phyloP scores from a whole-genome alignment of 2,329 filamentous ascomycete species.

The Pseudonectria foliicola region DNA sequence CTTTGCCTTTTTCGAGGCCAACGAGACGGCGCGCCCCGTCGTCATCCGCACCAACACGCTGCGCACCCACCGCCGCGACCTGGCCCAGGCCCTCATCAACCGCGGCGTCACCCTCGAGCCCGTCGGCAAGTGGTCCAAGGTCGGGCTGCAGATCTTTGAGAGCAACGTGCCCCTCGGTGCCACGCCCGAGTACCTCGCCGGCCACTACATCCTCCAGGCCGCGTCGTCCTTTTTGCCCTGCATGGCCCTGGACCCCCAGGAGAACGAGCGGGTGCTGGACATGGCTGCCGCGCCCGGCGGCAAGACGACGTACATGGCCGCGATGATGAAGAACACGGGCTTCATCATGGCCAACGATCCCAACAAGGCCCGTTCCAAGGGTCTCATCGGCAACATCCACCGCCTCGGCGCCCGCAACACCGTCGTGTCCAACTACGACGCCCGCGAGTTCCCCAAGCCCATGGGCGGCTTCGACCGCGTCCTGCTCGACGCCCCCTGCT shows the following conservation, averaged over 20 bases:
- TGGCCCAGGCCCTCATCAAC: conserved; percentile 91
- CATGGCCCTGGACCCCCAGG: conserved; percentile 92
- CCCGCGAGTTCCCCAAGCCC: conserved; percentile 85
- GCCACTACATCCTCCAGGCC: conserved; percentile 96
- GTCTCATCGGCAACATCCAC: conserved; percentile 96
- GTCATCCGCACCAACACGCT: conserved; percentile 97
- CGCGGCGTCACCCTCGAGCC: conserved; percentile 93
- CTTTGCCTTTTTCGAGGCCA: conserved; percentile 97
- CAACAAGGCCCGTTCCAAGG: conserved; percentile 87
- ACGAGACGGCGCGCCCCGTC: conserved; percentile 87
- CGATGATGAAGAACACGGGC: conserved; percentile 93
- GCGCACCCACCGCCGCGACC: conserved; percentile 65
- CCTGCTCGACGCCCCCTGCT: conserved; percentile 89
- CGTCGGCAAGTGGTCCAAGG: conserved; percentile 97
- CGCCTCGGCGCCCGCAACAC: conserved; percentile 89
- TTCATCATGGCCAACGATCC: conserved; percentile 95
- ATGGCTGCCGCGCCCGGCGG: conserved; percentile 93
- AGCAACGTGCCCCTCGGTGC: conserved; percentile 78
- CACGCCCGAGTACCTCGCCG: conserved; percentile 93
- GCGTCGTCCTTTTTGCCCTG: conserved; percentile 95
- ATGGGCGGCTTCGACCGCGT: conserved; percentile 96
- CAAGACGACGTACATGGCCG: conserved; percentile 94
- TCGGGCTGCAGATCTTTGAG: conserved; percentile 94
- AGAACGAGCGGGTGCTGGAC: conserved; percentile 85
- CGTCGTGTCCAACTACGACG: conserved; percentile 92